Base-by-base conservation (phyloP, 2,329 filamentous ascomycete genomes). In the Ophiocordyceps camponoti-floridani region DNA sequence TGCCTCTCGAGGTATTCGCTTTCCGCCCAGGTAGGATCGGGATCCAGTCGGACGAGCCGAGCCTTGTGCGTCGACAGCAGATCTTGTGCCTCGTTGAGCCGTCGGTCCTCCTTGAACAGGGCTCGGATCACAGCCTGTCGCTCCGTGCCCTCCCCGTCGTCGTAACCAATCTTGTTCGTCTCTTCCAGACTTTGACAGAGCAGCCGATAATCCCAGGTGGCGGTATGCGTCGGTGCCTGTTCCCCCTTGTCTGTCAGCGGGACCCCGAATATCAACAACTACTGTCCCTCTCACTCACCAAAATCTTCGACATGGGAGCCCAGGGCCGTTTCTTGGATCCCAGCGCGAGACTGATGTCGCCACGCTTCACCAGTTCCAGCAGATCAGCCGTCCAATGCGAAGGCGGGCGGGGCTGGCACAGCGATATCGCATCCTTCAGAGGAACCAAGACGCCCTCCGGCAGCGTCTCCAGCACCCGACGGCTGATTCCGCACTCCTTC, bases 81-180 rank as follows among this genome's bases (percentile, higher is more conserved):
- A 44, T 74, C 77, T 45, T 81, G 79, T 0, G 87, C 91, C 63
- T 98, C 91, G 48, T 86, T 79, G 45, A 94, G 79, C 33, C 91
- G 80, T 47, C 87, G 78, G 55, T 98, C 91, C 51, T 96, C 87
- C 47, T 79, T 81, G 70, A 96, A 98, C 27, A 98, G 80, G 9
- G 91, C 69, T 44, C 80, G 78, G 28, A 91, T 93, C 8, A 96
- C 78, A 10, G 80, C 73, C 58, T 89, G 79, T 27, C 87, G 77
- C 55, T 94, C 85, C 30, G 81, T 82, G 57, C 91, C 88, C 45
- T 86, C 82, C 6, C 82, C 81, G 42, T 85, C 85, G 50, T 91
- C 82, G 45, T 82, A 77, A 0, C 77, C 72, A 41, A 75, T 72
- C 41, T 63, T 67, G 46, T 66, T 71, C 45, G 72, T 66, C 37